A percentile compares a stretch with the other conserved stretches of the same genome.
These are phyloP conservation scores for Teunomyces funiuensis DNA, from an alignment of 805 yeast species.

Conservation along the genomic window DNA sequence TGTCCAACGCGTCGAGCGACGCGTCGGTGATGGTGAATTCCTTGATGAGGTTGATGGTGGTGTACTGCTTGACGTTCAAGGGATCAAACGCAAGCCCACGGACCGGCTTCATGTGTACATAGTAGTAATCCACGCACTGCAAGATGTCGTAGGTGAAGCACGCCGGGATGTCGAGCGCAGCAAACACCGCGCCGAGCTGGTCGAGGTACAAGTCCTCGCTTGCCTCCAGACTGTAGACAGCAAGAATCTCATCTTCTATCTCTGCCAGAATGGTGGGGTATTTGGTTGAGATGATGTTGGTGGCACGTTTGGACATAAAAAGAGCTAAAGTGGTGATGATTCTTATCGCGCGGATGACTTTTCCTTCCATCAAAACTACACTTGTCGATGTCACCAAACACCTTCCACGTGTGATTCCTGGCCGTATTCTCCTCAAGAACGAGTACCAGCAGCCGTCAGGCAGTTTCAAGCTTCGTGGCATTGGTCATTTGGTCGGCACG, in stretches of 20 bases:
- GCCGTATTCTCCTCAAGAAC: slow-evolving; percentile 11
- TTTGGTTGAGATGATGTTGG: neutral
- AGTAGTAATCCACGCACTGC: slow-evolving; percentile 33
- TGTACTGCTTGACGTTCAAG: slow-evolving; percentile 22
- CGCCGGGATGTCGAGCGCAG: slow-evolving; percentile 25
- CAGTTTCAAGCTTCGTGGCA: slow-evolving; percentile 15
- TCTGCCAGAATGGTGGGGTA: slow-evolving; percentile 18
- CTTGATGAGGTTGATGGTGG: slow-evolving; percentile 25
- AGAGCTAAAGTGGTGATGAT: too few species aligned
- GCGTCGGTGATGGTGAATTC: slow-evolving; percentile 29
- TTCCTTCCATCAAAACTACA: slow-evolving; percentile 6
- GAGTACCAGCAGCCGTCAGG: slow-evolving; percentile 16
- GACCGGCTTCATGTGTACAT: slow-evolving; percentile 20
- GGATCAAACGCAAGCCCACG: slow-evolving; percentile 12
- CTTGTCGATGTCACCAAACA: slow-evolving; percentile 3
- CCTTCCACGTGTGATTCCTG: slow-evolving; percentile 3
- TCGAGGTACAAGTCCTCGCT: slow-evolving; percentile 28
- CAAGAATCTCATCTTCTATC: slow-evolving; percentile 38
- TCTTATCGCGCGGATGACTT: neutral
- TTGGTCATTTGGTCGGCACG: slow-evolving; percentile 9
- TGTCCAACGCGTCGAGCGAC: slow-evolving; percentile 12
- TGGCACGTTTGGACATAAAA: neutral
- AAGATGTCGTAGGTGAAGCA: slow-evolving; percentile 34
- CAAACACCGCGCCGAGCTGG: slow-evolving; percentile 26
- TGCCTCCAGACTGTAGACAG: slow-evolving; percentile 24